Evolutionary conservation across 169 alveolate genomes (phyloP), one percentile per base, ranked within the genome.

Genomic region (Cyclospora cayetanensis): DNA sequence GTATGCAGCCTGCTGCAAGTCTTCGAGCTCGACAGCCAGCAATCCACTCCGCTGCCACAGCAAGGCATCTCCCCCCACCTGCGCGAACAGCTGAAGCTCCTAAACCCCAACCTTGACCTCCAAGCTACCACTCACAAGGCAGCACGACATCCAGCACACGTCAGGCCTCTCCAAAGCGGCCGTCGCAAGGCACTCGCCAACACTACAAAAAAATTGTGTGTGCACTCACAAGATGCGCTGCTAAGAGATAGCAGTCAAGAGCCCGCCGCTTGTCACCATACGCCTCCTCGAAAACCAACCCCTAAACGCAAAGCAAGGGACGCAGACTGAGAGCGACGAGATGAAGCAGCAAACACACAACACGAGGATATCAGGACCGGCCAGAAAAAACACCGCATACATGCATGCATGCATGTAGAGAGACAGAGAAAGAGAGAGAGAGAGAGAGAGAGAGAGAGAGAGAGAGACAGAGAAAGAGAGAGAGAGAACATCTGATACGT

Each of bases 201-300:
- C n/a, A n/a, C n/a, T n/a, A n/a, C n/a, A n/a, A n/a, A n/a, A n/a
- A n/a, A n/a, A n/a, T n/a, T n/a, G n/a, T n/a, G n/a, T n/a, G n/a
- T n/a, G n/a, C n/a, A n/a, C n/a, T n/a, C n/a, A 80, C 79, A 7
- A 72, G 29, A 43, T 87, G 92, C 27, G 93, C 93, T 1, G 93
- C 93, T 25, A 89, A 39, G 9, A 89, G 68, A 35, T 89, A 89
- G n/a, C 27, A 66, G 43, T 89, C 70, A 4, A 89, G 70, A 0
- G 93, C 93, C 11, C 70, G 37, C 3, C 79, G 77, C 53, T 66
- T 66, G 83, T 89, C 93, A 50, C 50, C 50, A 46, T 37, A 89
- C 83, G 79, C 93, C 42, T 66, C 70, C 34, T 89, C 93, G 70
- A 72, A 89, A 4, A 89, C 41, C 74, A 89, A 34, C 12, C 93